Evolutionary conservation across 495 filamentous ascomycete genomes (phyloP).

Genomic region (Pseudomonodictys pantanalensis): DNA sequence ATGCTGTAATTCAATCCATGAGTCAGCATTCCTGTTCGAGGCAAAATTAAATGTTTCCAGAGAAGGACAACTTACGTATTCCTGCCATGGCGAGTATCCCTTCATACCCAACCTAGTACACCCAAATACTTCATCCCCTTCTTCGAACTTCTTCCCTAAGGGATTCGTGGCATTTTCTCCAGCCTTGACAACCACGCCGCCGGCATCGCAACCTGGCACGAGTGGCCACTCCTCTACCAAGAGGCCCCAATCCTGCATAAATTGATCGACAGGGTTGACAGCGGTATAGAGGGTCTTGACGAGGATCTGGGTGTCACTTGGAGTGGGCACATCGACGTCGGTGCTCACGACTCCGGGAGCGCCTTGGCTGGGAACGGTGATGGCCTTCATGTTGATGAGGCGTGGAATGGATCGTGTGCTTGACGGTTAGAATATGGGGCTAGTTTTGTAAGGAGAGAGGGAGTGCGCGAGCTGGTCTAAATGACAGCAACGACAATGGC

Average conservation of each 20-base stretch:
- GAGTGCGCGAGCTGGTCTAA: not conserved
- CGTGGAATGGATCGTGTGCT: not conserved
- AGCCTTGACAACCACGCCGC: conserved; percentile 22
- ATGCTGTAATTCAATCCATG: conserved; percentile 34
- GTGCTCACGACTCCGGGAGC: not conserved
- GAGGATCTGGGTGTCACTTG: conserved; percentile 19
- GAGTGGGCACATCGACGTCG: conserved; percentile 21
- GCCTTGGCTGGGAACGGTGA: conserved; percentile 1
- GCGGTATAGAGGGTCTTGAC: conserved; percentile 19
- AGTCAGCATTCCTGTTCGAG: not conserved
- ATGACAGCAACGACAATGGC: no score
- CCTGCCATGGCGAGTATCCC: conserved; percentile 46
- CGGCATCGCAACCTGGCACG: conserved; percentile 25
- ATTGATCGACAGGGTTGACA: conserved; percentile 18
- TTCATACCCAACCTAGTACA: conserved; percentile 45
- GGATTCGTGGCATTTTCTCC: conserved; percentile 13
- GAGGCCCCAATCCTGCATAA: conserved; percentile 11
- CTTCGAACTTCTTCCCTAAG: conserved; percentile 12
- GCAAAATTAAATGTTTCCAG: not conserved
- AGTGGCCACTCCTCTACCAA: conserved; percentile 21
- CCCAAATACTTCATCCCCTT: conserved; percentile 39
- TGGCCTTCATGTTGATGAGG: conserved; percentile 9
- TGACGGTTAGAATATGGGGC: no score
- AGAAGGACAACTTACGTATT: conserved; percentile 33
- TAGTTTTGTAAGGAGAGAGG: not conserved